Percentiles rank a stretch among this genome's conserved stretches.
Conservation (phyloP, 257 asterid genomes). For the Gynochthodes officinalis region DNA sequence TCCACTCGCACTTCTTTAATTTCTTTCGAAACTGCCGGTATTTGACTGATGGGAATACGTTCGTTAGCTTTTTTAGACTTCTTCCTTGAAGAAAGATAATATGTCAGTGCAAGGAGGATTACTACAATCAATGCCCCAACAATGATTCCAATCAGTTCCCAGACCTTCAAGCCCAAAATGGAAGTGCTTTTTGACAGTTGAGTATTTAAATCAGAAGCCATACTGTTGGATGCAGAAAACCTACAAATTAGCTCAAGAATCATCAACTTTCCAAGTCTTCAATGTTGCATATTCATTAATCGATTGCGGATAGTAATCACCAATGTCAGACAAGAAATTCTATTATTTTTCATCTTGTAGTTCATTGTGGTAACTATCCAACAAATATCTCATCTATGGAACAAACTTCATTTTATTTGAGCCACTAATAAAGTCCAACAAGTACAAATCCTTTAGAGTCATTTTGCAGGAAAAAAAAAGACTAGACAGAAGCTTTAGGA, state of each 20-base stretch:
- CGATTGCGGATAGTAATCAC: not conserved
- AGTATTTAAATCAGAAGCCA: constrained; percentile 78
- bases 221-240: constrained; percentile 35
- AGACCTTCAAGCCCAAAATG: constrained; percentile 67
- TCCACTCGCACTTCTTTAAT: constrained; percentile 89
- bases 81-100: constrained; percentile 69
- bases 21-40: constrained; percentile 78
- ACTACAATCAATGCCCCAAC: constrained; percentile 67
- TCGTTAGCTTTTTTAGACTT: constrained; percentile 49
- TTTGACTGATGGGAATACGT: constrained; percentile 57
- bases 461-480: not conserved
- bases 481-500: not conserved
- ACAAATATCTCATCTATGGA: not conserved
- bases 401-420: not conserved
- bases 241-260: constrained; percentile 32
- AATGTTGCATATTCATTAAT: not conserved
- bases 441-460: not conserved
- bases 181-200: constrained; percentile 61
- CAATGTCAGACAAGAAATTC: not conserved
- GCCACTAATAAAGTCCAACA: not conserved
- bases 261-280: not conserved
- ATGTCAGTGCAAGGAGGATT: constrained; percentile 57
- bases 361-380: not conserved
- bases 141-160: constrained; percentile 85
- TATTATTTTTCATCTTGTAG: not conserved